Percentiles rank a stretch among this genome's conserved stretches.
Evolutionary conservation across 1,139 yeast genomes (phyloP).

Genomic region (Lodderomyces oxycetoniae): DNA sequence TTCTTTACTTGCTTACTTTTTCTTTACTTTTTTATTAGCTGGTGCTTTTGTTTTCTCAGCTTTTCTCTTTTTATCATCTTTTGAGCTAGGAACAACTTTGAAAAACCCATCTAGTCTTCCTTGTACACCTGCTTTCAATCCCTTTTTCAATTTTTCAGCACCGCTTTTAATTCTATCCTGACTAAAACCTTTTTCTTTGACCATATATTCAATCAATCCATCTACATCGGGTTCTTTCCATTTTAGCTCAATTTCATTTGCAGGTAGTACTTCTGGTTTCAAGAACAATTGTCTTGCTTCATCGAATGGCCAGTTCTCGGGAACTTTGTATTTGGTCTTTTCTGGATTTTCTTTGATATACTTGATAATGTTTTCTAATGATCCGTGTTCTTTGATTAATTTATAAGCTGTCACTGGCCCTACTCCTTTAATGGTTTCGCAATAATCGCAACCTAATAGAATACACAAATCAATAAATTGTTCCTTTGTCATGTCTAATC

Average conservation of each 20-base stretch:
- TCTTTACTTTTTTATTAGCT: slow-evolving; percentile 19
- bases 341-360: slow-evolving; percentile 56
- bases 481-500: slow-evolving; percentile 63
- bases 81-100: slow-evolving; percentile 57
- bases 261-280: slow-evolving; percentile 70
- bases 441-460: slow-evolving; percentile 91
- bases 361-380: slow-evolving; percentile 72
- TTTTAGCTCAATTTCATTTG: slow-evolving; percentile 59
- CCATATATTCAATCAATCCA: slow-evolving; percentile 68
- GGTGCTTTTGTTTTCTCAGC: slow-evolving; percentile 16
- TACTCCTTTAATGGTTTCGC: slow-evolving; percentile 90
- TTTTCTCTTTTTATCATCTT: slow-evolving; percentile 23
- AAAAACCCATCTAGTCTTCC: slow-evolving; percentile 92
- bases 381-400: slow-evolving; percentile 78
- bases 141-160: slow-evolving; percentile 78
- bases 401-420: slow-evolving; percentile 95
- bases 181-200: slow-evolving; percentile 75
- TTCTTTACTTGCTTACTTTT: slow-evolving; percentile 5
- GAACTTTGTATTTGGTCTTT: slow-evolving; percentile 69
- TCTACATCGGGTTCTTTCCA: slow-evolving; percentile 81
- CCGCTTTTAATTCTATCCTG: slow-evolving; percentile 90
- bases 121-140: slow-evolving; percentile 79
- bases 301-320: slow-evolving; percentile 91
- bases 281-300: slow-evolving; percentile 83
- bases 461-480: slow-evolving; percentile 91